phyloP scores from a whole-genome alignment of 73 alveolate genomes.

The Paramecium bursaria region DNA sequence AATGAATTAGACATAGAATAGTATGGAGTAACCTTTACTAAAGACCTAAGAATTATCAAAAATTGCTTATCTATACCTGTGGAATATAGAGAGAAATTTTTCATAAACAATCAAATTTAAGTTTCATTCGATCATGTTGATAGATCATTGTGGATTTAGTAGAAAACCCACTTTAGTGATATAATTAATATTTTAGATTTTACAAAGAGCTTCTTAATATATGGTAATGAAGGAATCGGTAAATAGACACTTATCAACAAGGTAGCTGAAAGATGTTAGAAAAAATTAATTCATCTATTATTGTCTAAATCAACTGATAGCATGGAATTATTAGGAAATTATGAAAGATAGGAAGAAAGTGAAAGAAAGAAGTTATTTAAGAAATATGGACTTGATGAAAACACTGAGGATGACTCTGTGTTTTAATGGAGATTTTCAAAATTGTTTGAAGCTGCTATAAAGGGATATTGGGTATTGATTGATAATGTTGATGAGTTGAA shows the following conservation, averaged over 20 bases:
- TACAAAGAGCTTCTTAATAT: slow-evolving; percentile 19
- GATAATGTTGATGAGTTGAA: slow-evolving; percentile 55
- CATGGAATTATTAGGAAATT: slow-evolving; percentile 60
- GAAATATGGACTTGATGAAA: slow-evolving; percentile 36
- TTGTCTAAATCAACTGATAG: slow-evolving; percentile 60
- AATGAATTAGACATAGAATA: not conserved
- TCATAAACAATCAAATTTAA: not conserved
- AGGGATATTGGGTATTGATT: slow-evolving; percentile 64
- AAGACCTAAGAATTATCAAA: not conserved
- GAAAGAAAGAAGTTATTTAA: not conserved
- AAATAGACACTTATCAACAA: slow-evolving; percentile 30
- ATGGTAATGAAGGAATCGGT: slow-evolving; percentile 53
- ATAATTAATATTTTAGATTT: not conserved
- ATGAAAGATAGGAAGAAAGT: slow-evolving; percentile 29
- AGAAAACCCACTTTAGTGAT: slow-evolving; percentile 45
- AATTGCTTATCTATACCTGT: slow-evolving; percentile 8
- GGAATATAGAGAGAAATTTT: not conserved
- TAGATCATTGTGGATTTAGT: slow-evolving; percentile 24
- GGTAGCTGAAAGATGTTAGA: slow-evolving; percentile 25
- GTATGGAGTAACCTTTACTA: not conserved
- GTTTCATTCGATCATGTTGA: slow-evolving; percentile 24
- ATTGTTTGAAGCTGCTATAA: slow-evolving; percentile 60
- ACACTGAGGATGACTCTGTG: slow-evolving; percentile 30
- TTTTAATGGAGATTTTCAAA: slow-evolving; percentile 63
- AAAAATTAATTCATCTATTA: slow-evolving; percentile 30